These are phyloP conservation scores for Copromyces sp. DNA, from an alignment of 495 filamentous ascomycete species.

Conservation along the genomic window DNA sequence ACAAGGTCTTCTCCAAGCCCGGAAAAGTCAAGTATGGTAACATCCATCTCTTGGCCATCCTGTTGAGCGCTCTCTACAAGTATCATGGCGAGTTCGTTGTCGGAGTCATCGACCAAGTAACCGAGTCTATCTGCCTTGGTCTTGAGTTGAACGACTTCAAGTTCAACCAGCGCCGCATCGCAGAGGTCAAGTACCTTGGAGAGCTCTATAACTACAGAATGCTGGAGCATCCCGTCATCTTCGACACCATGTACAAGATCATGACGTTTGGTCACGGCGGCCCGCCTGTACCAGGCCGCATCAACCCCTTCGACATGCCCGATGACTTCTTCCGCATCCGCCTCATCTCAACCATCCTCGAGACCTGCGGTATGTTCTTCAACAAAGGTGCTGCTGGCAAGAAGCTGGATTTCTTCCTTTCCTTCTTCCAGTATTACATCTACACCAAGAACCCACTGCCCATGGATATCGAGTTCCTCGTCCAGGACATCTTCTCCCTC, in stretches of 20 bases:
- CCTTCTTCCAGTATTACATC: constrained; percentile 97
- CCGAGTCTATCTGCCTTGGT: constrained; percentile 81
- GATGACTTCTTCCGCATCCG: constrained; percentile 96
- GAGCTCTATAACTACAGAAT: constrained; percentile 98
- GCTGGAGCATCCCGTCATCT: constrained; percentile 91
- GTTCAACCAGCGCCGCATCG: constrained; percentile 90
- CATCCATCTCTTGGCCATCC: constrained; percentile 85
- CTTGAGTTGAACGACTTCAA: constrained; percentile 96
- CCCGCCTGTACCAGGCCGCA: constrained; percentile 64
- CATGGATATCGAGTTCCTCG: constrained; percentile 95
- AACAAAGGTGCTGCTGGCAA: constrained; percentile 88
- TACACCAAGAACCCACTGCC: constrained; percentile 85
- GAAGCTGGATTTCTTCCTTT: constrained; percentile 96
- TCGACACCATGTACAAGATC: constrained; percentile 90
- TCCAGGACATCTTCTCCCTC: constrained; percentile 81
- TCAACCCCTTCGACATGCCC: constrained; percentile 68
- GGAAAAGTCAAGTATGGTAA: constrained; percentile 97
- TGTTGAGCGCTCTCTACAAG: constrained; percentile 77
- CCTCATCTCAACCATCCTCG: constrained; percentile 76
- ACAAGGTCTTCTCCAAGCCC: constrained; percentile 89
- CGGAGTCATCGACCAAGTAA: constrained; percentile 74
- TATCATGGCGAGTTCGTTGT: constrained; percentile 90
- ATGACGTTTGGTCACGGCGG: constrained; percentile 86
- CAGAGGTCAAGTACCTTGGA: constrained; percentile 91
- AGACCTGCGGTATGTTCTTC: constrained; percentile 94